Percentiles rank a stretch among this genome's conserved stretches.
These are phyloP conservation scores for Daedaleopsis sinensis DNA, from an alignment of 768 basidiomycete genomes.

Conservation along the genomic window DNA sequence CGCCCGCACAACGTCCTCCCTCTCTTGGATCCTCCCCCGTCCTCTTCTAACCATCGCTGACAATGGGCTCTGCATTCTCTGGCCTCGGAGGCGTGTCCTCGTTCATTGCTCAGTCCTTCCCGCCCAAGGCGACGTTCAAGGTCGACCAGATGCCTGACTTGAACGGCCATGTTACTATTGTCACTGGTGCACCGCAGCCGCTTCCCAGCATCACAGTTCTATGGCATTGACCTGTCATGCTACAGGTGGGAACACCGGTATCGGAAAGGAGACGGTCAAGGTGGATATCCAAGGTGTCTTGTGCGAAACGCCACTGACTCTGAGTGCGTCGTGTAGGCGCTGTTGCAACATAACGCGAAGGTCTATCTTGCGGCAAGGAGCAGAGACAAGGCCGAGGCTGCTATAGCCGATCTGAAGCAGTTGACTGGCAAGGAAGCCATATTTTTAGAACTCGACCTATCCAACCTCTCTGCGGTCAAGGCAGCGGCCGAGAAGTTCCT, in stretches of 20 bases:
- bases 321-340: too few species aligned
- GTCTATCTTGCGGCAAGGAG: conserved; percentile 63
- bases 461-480: conserved; percentile 40
- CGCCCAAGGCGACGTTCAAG: conserved; percentile 26
- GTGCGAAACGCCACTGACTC: too few species aligned
- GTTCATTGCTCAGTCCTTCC: conserved; percentile 52
- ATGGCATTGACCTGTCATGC: background rate
- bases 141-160: conserved; percentile 50
- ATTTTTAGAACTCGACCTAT: conserved; percentile 49
- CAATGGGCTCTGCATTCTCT: conserved; percentile 3
- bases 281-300: background rate
- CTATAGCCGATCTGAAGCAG: conserved; percentile 55
- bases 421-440: conserved; percentile 45
- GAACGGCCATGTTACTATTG: conserved; percentile 37
- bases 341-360: conserved; percentile 41
- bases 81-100: conserved; percentile 37
- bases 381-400: conserved; percentile 45
- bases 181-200: conserved; percentile 32
- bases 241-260: conserved; percentile 40
- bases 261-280: conserved; percentile 62
- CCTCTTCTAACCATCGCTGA: too few species aligned
- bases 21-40: too few species aligned
- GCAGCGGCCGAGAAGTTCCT: conserved; percentile 40
- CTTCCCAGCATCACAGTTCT: background rate
- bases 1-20: too few species aligned